Evolutionary conservation across 176 grass and related monocot genomes (phyloP), one percentile per base, ranked within the genome.

Genomic region (Pharus latifolius): DNA sequence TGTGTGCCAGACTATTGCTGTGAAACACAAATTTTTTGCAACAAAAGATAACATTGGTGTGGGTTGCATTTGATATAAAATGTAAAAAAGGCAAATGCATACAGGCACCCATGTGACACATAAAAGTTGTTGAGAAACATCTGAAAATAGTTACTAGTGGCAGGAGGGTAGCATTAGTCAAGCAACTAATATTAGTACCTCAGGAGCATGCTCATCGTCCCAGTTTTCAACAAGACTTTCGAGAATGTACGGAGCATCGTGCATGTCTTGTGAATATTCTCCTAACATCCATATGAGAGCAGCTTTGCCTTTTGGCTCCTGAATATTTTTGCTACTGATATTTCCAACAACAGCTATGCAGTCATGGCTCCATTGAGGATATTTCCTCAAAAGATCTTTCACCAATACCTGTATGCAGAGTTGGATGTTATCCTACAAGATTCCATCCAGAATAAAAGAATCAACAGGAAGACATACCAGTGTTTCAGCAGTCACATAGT

Each of bases 291-390:
- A 99, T 83, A 99, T 95, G 43, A 91, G 84, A 56, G 96, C 96
- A 50, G 96, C 72, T 90, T 99, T 99, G 23, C 84, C 96, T 86
- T 99, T 95, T 31, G 96, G 96, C 53, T 99, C 90, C 77, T 99
- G 90, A 78, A 99, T 91, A 72, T 90, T 99, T 40, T 91, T 94
- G 85, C 90, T 99, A 65, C 96, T 99, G 47, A 99, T 99, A 85
- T 99, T 99, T 68, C 96, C 90, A 77, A 99, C 96, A 70, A 99
- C 96, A 60, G 96, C 90, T 86, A 99, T 99, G 81, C 96, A 99
- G 56, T 99, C 96, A 81, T 99, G 96, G 78, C 87, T 95, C 96
- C 96, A 99, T 42, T 99, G 96, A 31, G 96, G 96, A 60, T 99
- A 99, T 83, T 99, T 95, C 67, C 90, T 81, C n/a, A 99, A 51